Evolutionary conservation across 2,329 filamentous ascomycete genomes (phyloP), one percentile per base, ranked within the genome.

Genomic region (Venturia pyrina): DNA sequence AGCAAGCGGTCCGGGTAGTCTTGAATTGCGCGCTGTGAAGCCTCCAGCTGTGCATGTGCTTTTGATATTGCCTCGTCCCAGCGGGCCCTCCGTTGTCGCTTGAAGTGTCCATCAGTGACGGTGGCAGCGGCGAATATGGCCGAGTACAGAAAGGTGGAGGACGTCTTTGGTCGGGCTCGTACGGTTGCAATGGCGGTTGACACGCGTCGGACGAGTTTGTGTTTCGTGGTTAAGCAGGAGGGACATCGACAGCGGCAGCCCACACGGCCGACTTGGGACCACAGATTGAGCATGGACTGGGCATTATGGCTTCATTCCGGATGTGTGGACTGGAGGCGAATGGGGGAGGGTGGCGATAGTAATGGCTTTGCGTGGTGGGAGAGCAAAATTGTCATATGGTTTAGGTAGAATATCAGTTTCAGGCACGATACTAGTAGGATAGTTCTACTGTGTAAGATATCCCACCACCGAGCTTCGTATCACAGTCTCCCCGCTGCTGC

Each of bases 111-210:
- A 73, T 91, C 89, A 40, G 84, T 77, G 3, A 88, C 78, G 13
- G 87, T 82, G 1, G 87, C 87, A 1, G 85, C 84, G 5, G 85
- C 87, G 71, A 89, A 83, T 65, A 88, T 82, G 43, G 86, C 84
- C 34, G 87, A 87, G 72, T 90, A 90, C 73, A 83, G 84, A 48
- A 88, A 84, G 32, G 87, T 89, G 43, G 76, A 77, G 2, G 72
- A 86, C 78, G 75, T 81, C 76, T 71, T 80, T 74, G 50, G 79
- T 79, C 56, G 24, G 46, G 56, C 15, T 56, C 56, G n/a, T 43
- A 63, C 28, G 17, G n/a, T 46, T 24, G 46, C 62, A 21, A 53
- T 46, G 53, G 32, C 50, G 6, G 40, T 48, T 10, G 37, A 64
- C 5, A 62, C 67, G 85, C 71, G 57, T 78, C 75, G 67, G 79